phyloP scores from a whole-genome alignment of 768 basidiomycete genomes.

The Pseudohyphozyma bogoriensis region DNA sequence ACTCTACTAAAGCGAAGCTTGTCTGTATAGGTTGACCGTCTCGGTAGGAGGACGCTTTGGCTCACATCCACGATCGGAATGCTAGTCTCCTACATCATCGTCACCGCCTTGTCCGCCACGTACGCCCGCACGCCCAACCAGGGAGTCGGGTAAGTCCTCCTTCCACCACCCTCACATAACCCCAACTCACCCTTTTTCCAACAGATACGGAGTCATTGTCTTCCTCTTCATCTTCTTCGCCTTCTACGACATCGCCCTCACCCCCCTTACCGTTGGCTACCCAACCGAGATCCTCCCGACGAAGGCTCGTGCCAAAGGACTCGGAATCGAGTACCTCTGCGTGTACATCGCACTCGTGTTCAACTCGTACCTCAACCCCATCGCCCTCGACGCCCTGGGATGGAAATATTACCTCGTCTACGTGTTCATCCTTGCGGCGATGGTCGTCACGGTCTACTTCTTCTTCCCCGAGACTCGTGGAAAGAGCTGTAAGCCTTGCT shows the following conservation, averaged over 20 bases:
- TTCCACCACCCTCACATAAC: background rate
- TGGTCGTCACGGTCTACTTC: constrained; percentile 24
- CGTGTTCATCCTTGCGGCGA: constrained; percentile 13
- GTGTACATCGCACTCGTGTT: background rate
- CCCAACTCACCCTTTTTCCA: background rate
- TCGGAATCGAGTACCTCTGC: background rate
- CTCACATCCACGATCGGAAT: background rate
- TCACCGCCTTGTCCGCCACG: background rate
- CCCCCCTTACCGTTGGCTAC: constrained; percentile 2
- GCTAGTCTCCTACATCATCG: background rate
- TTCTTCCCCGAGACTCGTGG: constrained; percentile 30
- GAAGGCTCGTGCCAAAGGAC: constrained; percentile 1
- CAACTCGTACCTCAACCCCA: constrained; percentile 33
- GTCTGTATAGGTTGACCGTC: background rate
- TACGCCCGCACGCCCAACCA: background rate
- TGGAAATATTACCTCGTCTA: constrained; percentile 33
- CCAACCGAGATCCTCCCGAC: constrained; percentile 8
- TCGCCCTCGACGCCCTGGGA: constrained; percentile 30
- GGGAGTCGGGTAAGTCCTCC: background rate
- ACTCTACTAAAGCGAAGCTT: background rate
- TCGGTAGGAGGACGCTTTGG: background rate
- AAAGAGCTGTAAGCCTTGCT: no score
- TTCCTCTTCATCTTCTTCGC: constrained; percentile 31
- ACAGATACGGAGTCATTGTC: constrained; percentile 27
- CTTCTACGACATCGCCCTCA: constrained; percentile 9